phyloP scores from a whole-genome alignment of 2,329 filamentous ascomycete species.

The Golovinomyces cichoracearum region DNA sequence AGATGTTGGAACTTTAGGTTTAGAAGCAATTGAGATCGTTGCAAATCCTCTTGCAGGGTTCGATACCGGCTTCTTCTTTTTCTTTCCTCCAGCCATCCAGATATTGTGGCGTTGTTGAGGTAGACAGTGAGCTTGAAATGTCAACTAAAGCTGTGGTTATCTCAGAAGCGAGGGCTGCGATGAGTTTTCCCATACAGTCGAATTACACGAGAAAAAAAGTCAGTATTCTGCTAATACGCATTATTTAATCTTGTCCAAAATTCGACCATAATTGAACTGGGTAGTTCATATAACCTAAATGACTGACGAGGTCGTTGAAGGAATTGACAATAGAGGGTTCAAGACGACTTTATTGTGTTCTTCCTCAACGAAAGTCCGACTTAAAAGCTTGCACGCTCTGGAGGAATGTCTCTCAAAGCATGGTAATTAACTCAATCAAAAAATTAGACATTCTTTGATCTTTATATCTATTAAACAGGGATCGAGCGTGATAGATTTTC shows the following conservation, averaged over 20 bases:
- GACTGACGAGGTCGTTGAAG: background rate
- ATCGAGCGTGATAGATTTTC: background rate
- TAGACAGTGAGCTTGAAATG: too few relatives aligned
- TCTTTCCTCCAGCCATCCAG: slow-evolving; percentile 40
- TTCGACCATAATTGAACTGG: too few relatives aligned
- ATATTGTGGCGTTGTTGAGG: too few relatives aligned
- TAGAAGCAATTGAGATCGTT: slow-evolving; percentile 67
- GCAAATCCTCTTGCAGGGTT: slow-evolving; percentile 85
- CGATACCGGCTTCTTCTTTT: slow-evolving; percentile 71
- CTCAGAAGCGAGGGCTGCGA: too few relatives aligned
- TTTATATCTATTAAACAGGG: background rate
- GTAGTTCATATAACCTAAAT: too few relatives aligned
- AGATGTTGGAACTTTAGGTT: slow-evolving; percentile 25
- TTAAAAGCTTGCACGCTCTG: slow-evolving; percentile 27
- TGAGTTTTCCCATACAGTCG: too few relatives aligned
- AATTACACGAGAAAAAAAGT: too few relatives aligned
- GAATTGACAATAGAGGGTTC: background rate
- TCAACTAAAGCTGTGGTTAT: too few relatives aligned
- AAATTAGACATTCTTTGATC: background rate
- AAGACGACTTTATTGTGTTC: slow-evolving; percentile 25
- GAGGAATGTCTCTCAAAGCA: slow-evolving; percentile 30
- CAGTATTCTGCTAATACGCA: too few relatives aligned
- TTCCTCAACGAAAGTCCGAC: slow-evolving; percentile 33
- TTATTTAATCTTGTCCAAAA: too few relatives aligned
- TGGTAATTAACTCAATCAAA: slow-evolving; percentile 18